Base-by-base conservation (phyloP, 1,284 basidiomycete species). In the Inonotus hispidus region DNA sequence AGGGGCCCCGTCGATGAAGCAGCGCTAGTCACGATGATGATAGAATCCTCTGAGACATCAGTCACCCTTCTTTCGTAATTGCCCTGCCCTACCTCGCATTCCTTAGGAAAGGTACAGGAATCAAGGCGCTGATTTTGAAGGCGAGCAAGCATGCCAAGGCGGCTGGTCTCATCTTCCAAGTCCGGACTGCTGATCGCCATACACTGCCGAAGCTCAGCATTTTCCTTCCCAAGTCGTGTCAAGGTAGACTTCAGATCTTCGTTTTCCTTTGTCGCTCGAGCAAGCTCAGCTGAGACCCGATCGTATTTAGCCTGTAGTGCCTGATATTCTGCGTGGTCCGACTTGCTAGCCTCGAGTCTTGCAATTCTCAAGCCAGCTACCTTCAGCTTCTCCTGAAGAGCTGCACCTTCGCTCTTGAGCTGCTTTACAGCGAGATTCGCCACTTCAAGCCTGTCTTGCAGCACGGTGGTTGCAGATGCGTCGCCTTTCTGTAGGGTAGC, bases 41-140 rank as follows among this genome's bases (percentile, higher is more conserved):
- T 39, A 21, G 56, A 59, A 21, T 62, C 61, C 14, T 62, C 61
- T 4, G 56, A 52, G 32, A 21, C 38, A 8, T 56, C 59, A 23
- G 14, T n/a, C 23, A n/a, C 6, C 8, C 23, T 38, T 49, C 10
- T 35, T 10, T 38, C 49, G 41, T 7, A 21, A 46, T 57, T 27
- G 23, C 13, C 46, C 10, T 29, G 19, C n/a, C 14, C 32, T 21
- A 58, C 10, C 43, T 61, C 59, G 27, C 32, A n/a, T 8, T 53
- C 53, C 19, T 54, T 59, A 7, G 39, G 23, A 41, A 62, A 59
- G 50, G 59, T 47, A 46, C 56, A 59, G 7, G 61, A 62, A 16
- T 62, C 61, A 1, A 62, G 53, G 13, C 39, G 37, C 21, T 35
- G 45, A 35, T 62, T 62, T 46, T 62, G 56, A 8, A 62, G 32